Conservation (phyloP, 192 early-diverging fungal species). For the Rhizophagus clarus region DNA sequence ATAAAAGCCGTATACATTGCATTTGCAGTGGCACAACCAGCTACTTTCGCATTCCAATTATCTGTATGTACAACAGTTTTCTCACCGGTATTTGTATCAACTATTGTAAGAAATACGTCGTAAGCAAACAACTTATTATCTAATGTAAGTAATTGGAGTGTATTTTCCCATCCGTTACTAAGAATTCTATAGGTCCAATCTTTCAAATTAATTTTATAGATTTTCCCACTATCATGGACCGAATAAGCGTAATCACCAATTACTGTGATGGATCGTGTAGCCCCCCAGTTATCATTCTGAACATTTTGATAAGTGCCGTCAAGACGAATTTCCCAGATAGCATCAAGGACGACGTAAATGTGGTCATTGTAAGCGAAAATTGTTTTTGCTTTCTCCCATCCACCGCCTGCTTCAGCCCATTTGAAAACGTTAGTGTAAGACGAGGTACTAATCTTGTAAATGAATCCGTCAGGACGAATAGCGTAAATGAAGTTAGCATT, state of each 20-base stretch:
- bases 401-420: not conserved
- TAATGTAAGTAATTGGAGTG: constrained; percentile 3
- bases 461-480: constrained; percentile 4
- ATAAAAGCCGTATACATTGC: not conserved
- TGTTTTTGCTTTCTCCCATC: not conserved
- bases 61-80: not conserved
- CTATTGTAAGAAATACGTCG: not conserved
- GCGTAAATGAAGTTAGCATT: constrained; percentile 1
- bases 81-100: not conserved
- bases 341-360: constrained; percentile 4
- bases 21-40: not conserved
- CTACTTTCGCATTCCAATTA: not conserved
- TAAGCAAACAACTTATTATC: constrained; percentile 5
- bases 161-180: not conserved
- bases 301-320: not conserved
- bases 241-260: constrained; percentile 5
- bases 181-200: constrained; percentile 4
- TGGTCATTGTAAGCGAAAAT: constrained; percentile 5
- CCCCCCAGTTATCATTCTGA: not conserved
- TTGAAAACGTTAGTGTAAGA: not conserved
- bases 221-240: not conserved
- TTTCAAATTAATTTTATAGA: too few species aligned
- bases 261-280: not conserved
- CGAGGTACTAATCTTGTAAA: not conserved
- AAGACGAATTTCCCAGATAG: constrained; percentile 17